Percentiles rank a stretch among this genome's conserved stretches.
Conservation (phyloP, 2,329 filamentous ascomycete genomes). For the Pseudogymnoascus sp. region DNA sequence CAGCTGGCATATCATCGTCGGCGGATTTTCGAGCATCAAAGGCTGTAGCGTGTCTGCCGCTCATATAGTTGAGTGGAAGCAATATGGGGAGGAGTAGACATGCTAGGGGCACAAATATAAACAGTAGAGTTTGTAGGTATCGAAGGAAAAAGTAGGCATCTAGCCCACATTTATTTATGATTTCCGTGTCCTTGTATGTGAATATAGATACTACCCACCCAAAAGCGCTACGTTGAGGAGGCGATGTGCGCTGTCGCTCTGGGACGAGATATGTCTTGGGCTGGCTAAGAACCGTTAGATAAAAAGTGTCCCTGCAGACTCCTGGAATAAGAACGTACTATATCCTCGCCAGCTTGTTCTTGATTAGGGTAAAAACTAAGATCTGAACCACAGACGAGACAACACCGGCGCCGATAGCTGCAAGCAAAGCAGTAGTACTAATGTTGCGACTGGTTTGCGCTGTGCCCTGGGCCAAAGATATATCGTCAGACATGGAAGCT, state of each 20-base stretch:
- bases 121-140: constrained; percentile 75
- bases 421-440: constrained; percentile 26
- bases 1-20: constrained; percentile 38
- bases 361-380: constrained; percentile 65
- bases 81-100: constrained; percentile 74
- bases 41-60: constrained; percentile 48
- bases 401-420: constrained; percentile 26
- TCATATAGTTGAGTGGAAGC: constrained; percentile 73
- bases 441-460: constrained; percentile 24
- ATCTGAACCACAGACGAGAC: constrained; percentile 41
- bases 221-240: constrained; percentile 54
- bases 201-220: constrained; percentile 51
- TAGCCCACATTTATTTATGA: constrained; percentile 90
- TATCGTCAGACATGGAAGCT: neutral
- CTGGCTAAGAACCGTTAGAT: constrained; percentile 45
- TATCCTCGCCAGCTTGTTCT: constrained; percentile 72
- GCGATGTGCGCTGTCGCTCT: constrained; percentile 70
- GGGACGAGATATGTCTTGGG: constrained; percentile 81
- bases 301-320: neutral
- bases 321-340: constrained; percentile 51
- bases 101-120: constrained; percentile 84
- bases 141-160: constrained; percentile 97
- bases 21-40: constrained; percentile 28
- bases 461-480: constrained; percentile 11
- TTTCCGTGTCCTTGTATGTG: constrained; percentile 64